Conservation (phyloP, 1,284 basidiomycete species). For the Fomitopsis schrenkii region DNA sequence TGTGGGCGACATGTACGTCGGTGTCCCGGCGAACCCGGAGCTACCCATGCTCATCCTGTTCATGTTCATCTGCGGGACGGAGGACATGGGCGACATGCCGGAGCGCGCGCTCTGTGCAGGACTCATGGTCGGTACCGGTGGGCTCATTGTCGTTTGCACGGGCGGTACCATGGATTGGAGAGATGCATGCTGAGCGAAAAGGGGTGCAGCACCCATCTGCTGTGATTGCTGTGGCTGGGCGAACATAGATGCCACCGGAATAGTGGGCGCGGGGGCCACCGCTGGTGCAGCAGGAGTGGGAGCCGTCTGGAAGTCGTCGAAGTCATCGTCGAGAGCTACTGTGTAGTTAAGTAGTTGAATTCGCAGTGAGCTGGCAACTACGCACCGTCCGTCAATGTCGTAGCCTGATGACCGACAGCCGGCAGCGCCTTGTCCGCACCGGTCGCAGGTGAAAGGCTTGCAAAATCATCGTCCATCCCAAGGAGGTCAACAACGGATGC, state of each 20-base stretch:
- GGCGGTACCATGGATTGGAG: constrained; percentile 14
- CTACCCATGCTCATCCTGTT: constrained; percentile 5
- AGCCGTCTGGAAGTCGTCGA: constrained; percentile 88
- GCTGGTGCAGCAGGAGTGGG: constrained; percentile 38
- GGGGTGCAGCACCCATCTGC: constrained; percentile 13
- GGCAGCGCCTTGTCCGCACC: constrained; percentile 54
- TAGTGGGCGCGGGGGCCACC: constrained; percentile 27
- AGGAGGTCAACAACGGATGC: constrained; percentile 30
- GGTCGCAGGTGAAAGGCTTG: constrained; percentile 26
- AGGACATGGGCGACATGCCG: not conserved
- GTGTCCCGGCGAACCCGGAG: constrained; percentile 19
- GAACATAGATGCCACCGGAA: constrained; percentile 16
- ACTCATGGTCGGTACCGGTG: not conserved
- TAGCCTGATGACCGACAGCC: constrained; percentile 27
- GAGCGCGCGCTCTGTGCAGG: not conserved
- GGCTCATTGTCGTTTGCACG: constrained; percentile 10
- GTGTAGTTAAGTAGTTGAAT: not conserved
- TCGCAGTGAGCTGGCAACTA: not conserved
- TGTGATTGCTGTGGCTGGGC: constrained; percentile 11
- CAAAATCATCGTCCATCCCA: constrained; percentile 68
- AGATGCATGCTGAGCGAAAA: constrained; percentile 12
- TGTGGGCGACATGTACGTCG: constrained; percentile 20
- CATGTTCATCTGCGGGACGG: not conserved
- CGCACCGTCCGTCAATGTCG: constrained; percentile 37
- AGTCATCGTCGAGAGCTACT: constrained; percentile 66